Conservation (phyloP, 2,329 filamentous ascomycete species). For the Microascus cirrosus region DNA sequence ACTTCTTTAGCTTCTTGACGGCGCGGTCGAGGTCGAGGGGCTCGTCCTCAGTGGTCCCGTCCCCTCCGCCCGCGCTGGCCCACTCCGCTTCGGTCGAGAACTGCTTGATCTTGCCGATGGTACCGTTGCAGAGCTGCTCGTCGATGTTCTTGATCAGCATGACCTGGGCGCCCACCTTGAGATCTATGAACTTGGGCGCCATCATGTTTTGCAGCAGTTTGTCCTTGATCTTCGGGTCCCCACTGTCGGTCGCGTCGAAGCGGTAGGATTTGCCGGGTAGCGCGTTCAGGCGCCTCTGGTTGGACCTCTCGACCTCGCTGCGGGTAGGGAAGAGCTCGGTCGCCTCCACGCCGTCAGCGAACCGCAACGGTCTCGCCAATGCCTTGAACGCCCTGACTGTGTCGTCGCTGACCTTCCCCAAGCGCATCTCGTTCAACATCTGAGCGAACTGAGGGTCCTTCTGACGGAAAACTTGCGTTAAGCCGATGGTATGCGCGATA, state of each 20-base stretch:
- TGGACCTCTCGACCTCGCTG: conserved; percentile 79
- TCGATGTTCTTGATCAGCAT: conserved; percentile 99
- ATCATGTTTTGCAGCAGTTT: conserved; percentile 83
- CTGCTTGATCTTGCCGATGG: conserved; percentile 70
- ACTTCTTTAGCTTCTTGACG: conserved; percentile 45
- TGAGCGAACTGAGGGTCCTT: conserved; percentile 77
- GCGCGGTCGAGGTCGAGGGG: conserved; percentile 33
- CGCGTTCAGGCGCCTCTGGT: conserved; percentile 59
- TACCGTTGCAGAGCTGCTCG: conserved; percentile 86
- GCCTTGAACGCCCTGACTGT: conserved; percentile 69
- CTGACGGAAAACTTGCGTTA: conserved; percentile 94
- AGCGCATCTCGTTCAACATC: conserved; percentile 97
- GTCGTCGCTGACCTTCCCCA: conserved; percentile 66
- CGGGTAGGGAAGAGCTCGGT: conserved; percentile 93
- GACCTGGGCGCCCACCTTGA: conserved; percentile 90
- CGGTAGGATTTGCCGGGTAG: conserved; percentile 57
- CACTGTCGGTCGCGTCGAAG: conserved; percentile 67
- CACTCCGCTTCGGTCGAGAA: conserved; percentile 52
- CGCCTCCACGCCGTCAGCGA: conserved; percentile 56
- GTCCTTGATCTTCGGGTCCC: conserved; percentile 61
- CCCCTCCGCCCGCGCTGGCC: conserved; percentile 27
- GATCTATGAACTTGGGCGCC: conserved; percentile 67
- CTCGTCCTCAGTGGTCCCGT: conserved; percentile 27
- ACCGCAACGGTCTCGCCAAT: conserved; percentile 59
- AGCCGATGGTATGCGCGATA: conserved; percentile 88